Percentiles rank a stretch among this genome's conserved stretches.
Evolutionary conservation across 2,329 filamentous ascomycete species (phyloP).

Genomic region (Chaetoscypha palmicola): DNA sequence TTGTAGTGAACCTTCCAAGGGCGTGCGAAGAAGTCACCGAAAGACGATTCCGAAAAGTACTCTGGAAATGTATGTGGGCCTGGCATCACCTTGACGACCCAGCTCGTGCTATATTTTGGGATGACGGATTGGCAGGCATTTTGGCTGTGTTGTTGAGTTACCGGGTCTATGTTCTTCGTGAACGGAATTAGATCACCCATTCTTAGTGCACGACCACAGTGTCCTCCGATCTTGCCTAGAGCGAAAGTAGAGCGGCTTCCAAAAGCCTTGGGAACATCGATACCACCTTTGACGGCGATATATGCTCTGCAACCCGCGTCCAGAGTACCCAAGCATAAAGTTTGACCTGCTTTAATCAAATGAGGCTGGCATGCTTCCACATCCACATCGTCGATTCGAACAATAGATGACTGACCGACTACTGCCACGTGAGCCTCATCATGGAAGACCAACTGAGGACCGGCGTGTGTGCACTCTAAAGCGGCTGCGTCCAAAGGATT

Average conservation of each 20-base stretch:
- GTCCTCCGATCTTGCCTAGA: conserved; percentile 39
- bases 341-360: conserved; percentile 44
- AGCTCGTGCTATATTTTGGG: conserved; percentile 13
- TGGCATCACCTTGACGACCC: conserved; percentile 26
- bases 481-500: conserved; percentile 45
- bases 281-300: conserved; percentile 49
- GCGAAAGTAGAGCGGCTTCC: conserved; percentile 38
- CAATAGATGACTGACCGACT: conserved; percentile 48
- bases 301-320: conserved; percentile 48
- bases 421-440: conserved; percentile 47
- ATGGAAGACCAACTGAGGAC: conserved; percentile 51
- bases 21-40: conserved; percentile 49
- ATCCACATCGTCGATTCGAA: conserved; percentile 40
- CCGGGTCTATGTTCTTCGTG: conserved; percentile 1
- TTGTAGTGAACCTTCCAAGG: conserved; percentile 58
- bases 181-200: conserved; percentile 16
- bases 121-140: conserved; percentile 11
- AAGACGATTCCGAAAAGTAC: conserved; percentile 37
- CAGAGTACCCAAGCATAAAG: conserved; percentile 47
- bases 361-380: conserved; percentile 50
- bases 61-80: conserved; percentile 31
- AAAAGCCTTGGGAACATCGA: conserved; percentile 33
- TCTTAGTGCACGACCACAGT: conserved; percentile 33
- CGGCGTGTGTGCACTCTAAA: conserved; percentile 53
- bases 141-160: conserved; percentile 3